Evolutionary conservation across 306 rosid species (phyloP).

Genomic region (Trichosanthes truncata): DNA sequence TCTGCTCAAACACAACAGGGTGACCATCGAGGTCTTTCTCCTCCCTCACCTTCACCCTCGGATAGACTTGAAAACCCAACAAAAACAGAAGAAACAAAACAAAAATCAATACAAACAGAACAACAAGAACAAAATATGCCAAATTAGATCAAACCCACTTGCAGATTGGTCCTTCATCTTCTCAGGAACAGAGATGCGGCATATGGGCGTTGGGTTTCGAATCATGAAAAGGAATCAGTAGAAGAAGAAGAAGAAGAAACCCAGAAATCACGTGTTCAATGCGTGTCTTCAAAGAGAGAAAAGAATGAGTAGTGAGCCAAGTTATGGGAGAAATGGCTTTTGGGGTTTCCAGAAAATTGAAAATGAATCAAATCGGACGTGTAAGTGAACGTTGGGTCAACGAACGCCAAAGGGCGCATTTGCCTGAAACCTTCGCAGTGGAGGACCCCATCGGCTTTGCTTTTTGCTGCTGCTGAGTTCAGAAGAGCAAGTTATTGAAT

Average conservation of each 20-base stretch:
- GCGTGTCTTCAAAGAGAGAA: slow-evolving; percentile 10
- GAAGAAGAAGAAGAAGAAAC: background rate
- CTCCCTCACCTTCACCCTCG: slow-evolving; percentile 16
- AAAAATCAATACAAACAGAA: background rate
- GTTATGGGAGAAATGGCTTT: background rate
- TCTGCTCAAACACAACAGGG: slow-evolving; percentile 1
- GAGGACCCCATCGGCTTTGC: slow-evolving; percentile 8
- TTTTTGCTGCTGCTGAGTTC: background rate
- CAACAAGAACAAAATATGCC: background rate
- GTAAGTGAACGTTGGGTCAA: slow-evolving; percentile 5
- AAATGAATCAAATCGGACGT: background rate
- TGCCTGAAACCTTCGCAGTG: background rate
- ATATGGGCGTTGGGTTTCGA: slow-evolving; percentile 5
- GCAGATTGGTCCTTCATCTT: slow-evolving; percentile 4
- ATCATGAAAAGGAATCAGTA: background rate
- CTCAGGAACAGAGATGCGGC: background rate
- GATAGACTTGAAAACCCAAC: slow-evolving; percentile 9
- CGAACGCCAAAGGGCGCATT: background rate
- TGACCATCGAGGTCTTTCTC: slow-evolving; percentile 20
- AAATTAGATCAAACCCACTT: background rate
- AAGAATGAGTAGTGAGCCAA: background rate
- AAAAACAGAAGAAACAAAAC: background rate
- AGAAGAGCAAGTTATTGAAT: background rate
- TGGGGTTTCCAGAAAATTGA: background rate
- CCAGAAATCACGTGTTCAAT: background rate